Percentiles rank a stretch among this genome's conserved stretches.
Conservation (phyloP, 371 early-diverging fungal genomes). For the Lichtheimia hyalospora region DNA sequence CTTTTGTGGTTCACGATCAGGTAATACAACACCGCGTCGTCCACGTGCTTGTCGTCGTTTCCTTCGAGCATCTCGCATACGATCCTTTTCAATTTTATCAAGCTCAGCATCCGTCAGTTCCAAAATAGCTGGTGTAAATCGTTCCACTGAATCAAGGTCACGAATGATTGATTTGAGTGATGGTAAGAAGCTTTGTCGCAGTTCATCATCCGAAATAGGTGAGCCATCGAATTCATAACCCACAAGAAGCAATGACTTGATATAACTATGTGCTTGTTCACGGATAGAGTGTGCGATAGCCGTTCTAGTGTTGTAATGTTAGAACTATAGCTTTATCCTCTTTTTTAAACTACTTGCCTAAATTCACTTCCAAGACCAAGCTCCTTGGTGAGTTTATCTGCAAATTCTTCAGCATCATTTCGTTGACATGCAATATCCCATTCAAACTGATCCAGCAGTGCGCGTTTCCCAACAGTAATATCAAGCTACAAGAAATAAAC, state of each 20-base stretch:
- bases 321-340: slow-evolving; percentile 5
- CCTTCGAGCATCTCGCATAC: slow-evolving; percentile 70
- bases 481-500: slow-evolving; percentile 17
- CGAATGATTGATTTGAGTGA: slow-evolving; percentile 53
- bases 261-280: slow-evolving; percentile 86
- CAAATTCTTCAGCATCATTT: slow-evolving; percentile 80
- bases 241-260: slow-evolving; percentile 78
- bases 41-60: slow-evolving; percentile 84
- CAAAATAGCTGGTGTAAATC: slow-evolving; percentile 65
- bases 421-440: slow-evolving; percentile 82
- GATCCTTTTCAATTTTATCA: slow-evolving; percentile 77
- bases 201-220: slow-evolving; percentile 73
- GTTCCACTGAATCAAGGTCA: slow-evolving; percentile 48
- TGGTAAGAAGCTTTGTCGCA: slow-evolving; percentile 71
- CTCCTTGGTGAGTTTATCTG: slow-evolving; percentile 65
- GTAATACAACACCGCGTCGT: slow-evolving; percentile 62
- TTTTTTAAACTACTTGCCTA: slow-evolving; percentile 42
- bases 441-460: slow-evolving; percentile 88
- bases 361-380: slow-evolving; percentile 78
- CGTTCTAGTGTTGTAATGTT: slow-evolving; percentile 46
- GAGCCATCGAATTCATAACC: slow-evolving; percentile 73
- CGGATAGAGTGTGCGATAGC: slow-evolving; percentile 91
- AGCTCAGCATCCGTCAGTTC: slow-evolving; percentile 74
- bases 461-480: slow-evolving; percentile 64
- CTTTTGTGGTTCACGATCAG: slow-evolving; percentile 67